Evolutionary conservation across 805 yeast genomes (phyloP).

Genomic region (Teunomyces funiuensis): DNA sequence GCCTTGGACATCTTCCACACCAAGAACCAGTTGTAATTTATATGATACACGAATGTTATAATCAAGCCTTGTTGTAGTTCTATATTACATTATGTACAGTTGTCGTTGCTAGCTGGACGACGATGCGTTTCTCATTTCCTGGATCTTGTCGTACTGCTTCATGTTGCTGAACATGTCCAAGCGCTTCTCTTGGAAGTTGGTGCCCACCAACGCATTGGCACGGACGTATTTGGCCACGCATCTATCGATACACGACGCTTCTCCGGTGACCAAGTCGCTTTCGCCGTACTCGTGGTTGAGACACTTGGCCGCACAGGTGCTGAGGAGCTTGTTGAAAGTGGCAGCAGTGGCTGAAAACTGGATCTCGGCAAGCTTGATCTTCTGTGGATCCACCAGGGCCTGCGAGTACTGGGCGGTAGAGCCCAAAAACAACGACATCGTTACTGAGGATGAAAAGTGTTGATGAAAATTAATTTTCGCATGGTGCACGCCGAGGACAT

Average conservation of each 20-base stretch:
- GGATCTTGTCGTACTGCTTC: slow-evolving; percentile 33
- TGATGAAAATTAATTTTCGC: not conserved
- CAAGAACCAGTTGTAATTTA: slow-evolving; percentile 52
- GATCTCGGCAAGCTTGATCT: slow-evolving; percentile 60
- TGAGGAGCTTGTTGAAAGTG: slow-evolving; percentile 47
- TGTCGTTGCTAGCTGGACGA: too few relatives aligned
- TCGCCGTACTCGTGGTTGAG: slow-evolving; percentile 85
- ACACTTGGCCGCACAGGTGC: slow-evolving; percentile 72
- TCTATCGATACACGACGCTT: slow-evolving; percentile 75
- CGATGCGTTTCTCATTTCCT: slow-evolving; percentile 3
- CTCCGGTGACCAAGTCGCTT: slow-evolving; percentile 82
- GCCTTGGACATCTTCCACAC: slow-evolving; percentile 88
- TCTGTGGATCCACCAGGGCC: slow-evolving; percentile 58
- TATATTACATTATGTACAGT: too few relatives aligned
- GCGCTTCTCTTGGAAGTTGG: slow-evolving; percentile 41
- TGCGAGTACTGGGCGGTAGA: slow-evolving; percentile 39
- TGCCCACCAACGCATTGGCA: slow-evolving; percentile 66
- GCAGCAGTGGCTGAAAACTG: slow-evolving; percentile 63
- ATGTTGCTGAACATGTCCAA: slow-evolving; percentile 45
- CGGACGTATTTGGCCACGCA: slow-evolving; percentile 83
- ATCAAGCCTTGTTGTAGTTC: too few relatives aligned
- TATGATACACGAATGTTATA: slow-evolving; percentile 2
- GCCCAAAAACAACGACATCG: slow-evolving; percentile 66
- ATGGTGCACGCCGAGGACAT: not conserved
- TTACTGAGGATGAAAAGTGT: not conserved